A percentile compares a stretch with the other conserved stretches of the same genome.
Evolutionary conservation across 495 filamentous ascomycete genomes (phyloP).

Genomic region (Talaromyces stipitatus): DNA sequence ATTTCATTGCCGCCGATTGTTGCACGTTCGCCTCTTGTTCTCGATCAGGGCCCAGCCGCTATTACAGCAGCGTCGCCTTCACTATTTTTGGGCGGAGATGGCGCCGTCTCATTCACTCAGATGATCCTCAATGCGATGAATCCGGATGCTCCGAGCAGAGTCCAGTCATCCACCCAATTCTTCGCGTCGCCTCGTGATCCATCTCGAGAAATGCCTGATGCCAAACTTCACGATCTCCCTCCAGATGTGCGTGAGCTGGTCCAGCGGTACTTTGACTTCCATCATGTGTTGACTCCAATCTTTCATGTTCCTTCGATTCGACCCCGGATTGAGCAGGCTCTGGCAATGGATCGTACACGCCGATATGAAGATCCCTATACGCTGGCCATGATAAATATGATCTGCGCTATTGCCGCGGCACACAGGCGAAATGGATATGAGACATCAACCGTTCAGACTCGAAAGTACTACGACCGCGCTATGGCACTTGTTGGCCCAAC

Average conservation of each 20-base stretch:
- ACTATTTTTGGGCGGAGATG: constrained; percentile 4
- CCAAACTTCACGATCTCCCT: constrained; percentile 6
- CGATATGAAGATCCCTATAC: constrained; percentile 2
- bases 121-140: constrained; percentile 6
- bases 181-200: constrained; percentile 7
- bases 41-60: background rate
- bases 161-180: constrained; percentile 6
- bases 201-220: constrained; percentile 7
- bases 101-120: constrained; percentile 4
- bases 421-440: constrained; percentile 1
- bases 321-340: background rate
- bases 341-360: background rate
- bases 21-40: background rate
- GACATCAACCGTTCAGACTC: constrained; percentile 3
- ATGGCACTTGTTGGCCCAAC: constrained; percentile 6
- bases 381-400: constrained; percentile 6
- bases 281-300: constrained; percentile 3
- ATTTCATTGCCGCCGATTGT: background rate
- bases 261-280: constrained; percentile 4
- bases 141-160: background rate
- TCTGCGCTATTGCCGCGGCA: constrained; percentile 2
- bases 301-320: constrained; percentile 1
- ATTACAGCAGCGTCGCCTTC: constrained; percentile 3
- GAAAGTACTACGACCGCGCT: constrained; percentile 6
- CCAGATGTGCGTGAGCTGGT: constrained; percentile 1